Percentiles rank a stretch among this genome's conserved stretches.
These are phyloP conservation scores for Phaeosphaeria sp. DNA, from an alignment of 2,329 filamentous ascomycete species.

Conservation along the genomic window DNA sequence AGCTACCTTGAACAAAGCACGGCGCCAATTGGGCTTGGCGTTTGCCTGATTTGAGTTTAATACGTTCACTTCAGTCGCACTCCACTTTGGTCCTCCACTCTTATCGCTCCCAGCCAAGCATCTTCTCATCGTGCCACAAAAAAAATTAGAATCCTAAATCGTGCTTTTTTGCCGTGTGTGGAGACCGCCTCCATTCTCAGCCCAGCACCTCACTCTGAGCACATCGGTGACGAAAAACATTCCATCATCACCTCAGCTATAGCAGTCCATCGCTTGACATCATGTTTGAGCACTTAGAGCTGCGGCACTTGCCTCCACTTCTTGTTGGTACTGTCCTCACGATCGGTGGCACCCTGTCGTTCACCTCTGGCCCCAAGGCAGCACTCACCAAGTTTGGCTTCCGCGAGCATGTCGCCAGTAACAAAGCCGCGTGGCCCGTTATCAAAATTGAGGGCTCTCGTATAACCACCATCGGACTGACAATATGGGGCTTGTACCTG, in stretches of 20 bases:
- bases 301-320: constrained; percentile 16
- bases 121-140: no score
- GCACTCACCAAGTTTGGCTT: constrained; percentile 17
- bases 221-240: background rate
- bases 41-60: no score
- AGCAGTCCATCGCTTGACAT: background rate
- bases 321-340: constrained; percentile 15
- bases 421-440: constrained; percentile 20
- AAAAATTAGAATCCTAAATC: background rate
- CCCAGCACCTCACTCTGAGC: background rate
- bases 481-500: constrained; percentile 20
- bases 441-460: constrained; percentile 18
- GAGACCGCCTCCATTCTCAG: background rate
- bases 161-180: background rate
- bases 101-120: no score
- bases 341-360: constrained; percentile 15
- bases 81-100: no score
- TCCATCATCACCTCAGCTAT: background rate
- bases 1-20: no score
- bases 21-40: no score
- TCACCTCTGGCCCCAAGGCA: constrained; percentile 9
- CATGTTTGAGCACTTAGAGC: constrained; percentile 10
- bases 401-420: constrained; percentile 4
- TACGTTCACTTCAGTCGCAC: no score
- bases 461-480: constrained; percentile 17